These are phyloP conservation scores for Geotrichum aggregatum DNA, from an alignment of 1,139 yeast species.

Conservation along the genomic window DNA sequence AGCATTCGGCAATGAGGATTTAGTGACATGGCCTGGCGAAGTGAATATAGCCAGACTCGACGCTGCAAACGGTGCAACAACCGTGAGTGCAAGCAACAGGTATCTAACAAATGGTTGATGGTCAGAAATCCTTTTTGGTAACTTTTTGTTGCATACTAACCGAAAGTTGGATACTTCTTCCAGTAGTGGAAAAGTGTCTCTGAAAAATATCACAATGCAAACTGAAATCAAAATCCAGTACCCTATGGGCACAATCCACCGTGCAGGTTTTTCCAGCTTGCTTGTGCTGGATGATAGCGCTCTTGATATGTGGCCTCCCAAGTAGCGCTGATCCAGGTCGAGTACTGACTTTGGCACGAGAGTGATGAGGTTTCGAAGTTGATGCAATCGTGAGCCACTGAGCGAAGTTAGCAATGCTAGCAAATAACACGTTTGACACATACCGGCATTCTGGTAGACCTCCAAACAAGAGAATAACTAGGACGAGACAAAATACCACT, in stretches of 20 bases:
- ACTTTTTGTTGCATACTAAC: neutral
- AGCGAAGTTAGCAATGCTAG: constrained; percentile 35
- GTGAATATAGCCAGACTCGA: constrained; percentile 48
- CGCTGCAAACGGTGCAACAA: constrained; percentile 41
- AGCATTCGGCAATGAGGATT: constrained; percentile 30
- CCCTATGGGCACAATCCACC: constrained; percentile 47
- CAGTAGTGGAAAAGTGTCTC: constrained; percentile 40
- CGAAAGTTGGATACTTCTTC: constrained; percentile 18
- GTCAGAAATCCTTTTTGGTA: constrained; percentile 2
- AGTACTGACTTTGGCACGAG: constrained; percentile 13
- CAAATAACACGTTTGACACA: constrained; percentile 26
- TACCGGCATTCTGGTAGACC: constrained; percentile 49
- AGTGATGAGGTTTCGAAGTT: constrained; percentile 15
- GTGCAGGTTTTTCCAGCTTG: constrained; percentile 21
- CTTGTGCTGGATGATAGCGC: constrained; percentile 1
- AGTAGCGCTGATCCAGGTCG: constrained; percentile 13
- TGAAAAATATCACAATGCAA: constrained; percentile 50
- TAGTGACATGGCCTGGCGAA: constrained; percentile 52
- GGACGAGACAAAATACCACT: constrained; percentile 27
- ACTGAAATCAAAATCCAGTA: constrained; percentile 45
- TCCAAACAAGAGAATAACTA: constrained; percentile 47
- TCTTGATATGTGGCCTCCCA: constrained; percentile 10
- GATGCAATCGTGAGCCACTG: constrained; percentile 27
- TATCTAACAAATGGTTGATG: neutral
- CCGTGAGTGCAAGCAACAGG: constrained; percentile 17